Percentiles rank a stretch among this genome's conserved stretches.
Evolutionary conservation across 768 basidiomycete genomes (phyloP).

Genomic region (Glaciozyma antarctica): DNA sequence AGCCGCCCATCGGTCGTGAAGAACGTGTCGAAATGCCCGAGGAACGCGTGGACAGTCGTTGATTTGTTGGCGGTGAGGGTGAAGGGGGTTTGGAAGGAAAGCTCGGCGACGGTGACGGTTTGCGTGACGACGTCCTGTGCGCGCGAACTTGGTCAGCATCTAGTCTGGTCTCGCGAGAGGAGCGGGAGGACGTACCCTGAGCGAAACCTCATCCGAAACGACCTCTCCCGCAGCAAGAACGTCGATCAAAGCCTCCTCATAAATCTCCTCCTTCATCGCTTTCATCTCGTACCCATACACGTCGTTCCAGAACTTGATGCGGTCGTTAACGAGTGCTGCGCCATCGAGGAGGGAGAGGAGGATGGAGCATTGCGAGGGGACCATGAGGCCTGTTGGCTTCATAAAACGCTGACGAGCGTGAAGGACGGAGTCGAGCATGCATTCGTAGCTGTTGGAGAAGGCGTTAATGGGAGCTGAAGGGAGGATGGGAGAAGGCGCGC

Average conservation of each 20-base stretch:
- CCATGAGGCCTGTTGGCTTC: slow-evolving; percentile 65
- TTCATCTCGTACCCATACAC: slow-evolving; percentile 88
- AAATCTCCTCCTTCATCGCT: slow-evolving; percentile 64
- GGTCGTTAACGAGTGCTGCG: slow-evolving; percentile 63
- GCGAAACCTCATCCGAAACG: slow-evolving; percentile 52
- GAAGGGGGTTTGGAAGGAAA: slow-evolving; percentile 73
- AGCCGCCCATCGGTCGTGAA: slow-evolving; percentile 48
- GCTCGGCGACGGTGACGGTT: slow-evolving; percentile 56
- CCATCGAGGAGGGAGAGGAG: slow-evolving; percentile 74
- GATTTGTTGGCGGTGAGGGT: slow-evolving; percentile 49
- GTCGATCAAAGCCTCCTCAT: slow-evolving; percentile 75
- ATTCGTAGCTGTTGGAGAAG: slow-evolving; percentile 54
- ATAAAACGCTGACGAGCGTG: slow-evolving; percentile 68
- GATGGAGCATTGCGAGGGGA: slow-evolving; percentile 79
- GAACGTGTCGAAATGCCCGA: slow-evolving; percentile 92
- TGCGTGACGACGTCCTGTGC: slow-evolving; percentile 67
- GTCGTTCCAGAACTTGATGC: slow-evolving; percentile 78
- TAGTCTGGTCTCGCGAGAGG: not conserved
- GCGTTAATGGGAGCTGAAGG: not conserved
- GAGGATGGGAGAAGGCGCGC: not conserved
- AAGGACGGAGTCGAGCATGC: slow-evolving; percentile 93
- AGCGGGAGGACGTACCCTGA: slow-evolving; percentile 54
- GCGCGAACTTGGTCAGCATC: not conserved
- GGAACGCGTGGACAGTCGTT: slow-evolving; percentile 61
- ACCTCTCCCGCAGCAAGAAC: slow-evolving; percentile 59